These are phyloP conservation scores for Diutina neorugosa DNA, from an alignment of 1,139 yeast genomes.

Conservation along the genomic window DNA sequence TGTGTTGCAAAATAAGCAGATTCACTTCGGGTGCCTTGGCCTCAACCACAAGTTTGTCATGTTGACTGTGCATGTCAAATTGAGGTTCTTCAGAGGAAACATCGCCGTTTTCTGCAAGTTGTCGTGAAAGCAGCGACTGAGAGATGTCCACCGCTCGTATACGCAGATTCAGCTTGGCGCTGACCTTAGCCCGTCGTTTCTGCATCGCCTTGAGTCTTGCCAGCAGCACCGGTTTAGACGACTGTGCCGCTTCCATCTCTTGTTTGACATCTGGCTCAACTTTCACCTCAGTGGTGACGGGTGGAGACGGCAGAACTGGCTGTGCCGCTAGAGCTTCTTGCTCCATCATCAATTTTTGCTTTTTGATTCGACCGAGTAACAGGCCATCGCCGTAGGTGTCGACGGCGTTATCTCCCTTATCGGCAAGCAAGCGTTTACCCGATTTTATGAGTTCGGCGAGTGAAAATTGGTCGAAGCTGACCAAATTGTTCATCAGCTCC, in stretches of 20 bases:
- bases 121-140: constrained; percentile 62
- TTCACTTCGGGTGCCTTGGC: constrained; percentile 57
- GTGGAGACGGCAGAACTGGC: constrained; percentile 3
- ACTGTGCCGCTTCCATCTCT: constrained; percentile 5
- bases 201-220: constrained; percentile 93
- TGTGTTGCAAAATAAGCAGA: constrained; percentile 64
- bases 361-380: constrained; percentile 1
- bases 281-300: constrained; percentile 3
- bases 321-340: constrained; percentile 6
- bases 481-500: constrained; percentile 34
- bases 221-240: constrained; percentile 13
- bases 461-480: constrained; percentile 52
- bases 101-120: constrained; percentile 29
- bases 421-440: constrained; percentile 60
- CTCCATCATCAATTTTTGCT: constrained; percentile 6
- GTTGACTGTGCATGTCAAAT: constrained; percentile 63
- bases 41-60: constrained; percentile 75
- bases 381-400: constrained; percentile 11
- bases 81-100: constrained; percentile 10
- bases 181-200: constrained; percentile 76
- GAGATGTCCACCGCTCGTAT: constrained; percentile 60
- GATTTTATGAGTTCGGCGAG: constrained; percentile 51
- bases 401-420: constrained; percentile 11
- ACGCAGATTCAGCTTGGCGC: constrained; percentile 51
- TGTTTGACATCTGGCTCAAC: constrained; percentile 5